Base-by-base conservation (phyloP, 768 basidiomycete species). In the Podaxis pistillaris region DNA sequence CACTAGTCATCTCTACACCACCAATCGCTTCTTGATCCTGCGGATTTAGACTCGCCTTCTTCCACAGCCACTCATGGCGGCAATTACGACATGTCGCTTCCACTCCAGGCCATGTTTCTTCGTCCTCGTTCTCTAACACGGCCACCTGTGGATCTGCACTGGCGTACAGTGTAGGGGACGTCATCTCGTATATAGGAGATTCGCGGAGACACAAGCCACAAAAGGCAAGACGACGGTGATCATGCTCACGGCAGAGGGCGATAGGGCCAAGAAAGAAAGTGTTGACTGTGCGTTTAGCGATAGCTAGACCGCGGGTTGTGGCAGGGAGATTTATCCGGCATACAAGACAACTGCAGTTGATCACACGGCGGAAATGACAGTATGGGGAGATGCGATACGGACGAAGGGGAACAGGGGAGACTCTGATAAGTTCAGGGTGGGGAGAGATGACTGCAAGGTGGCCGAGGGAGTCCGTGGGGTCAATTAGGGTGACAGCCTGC, bases 131-230 rank as follows among this genome's bases (percentile, higher is more conserved):
- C 68, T 89, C 89, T 3, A 82, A 74, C 63, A 85, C 83, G 33
- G 78, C 81, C 11, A 86, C 78, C 17, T 54, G 67, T 65, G 13
- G 5, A 33, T 64, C 66, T n/a, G 67, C 63, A 17, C 64, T 63
- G n/a, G 66, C 60, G 37, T 60, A 64, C 0, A 63, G 51, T 2
- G 66, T 60, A 9, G 65, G 59, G 12, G 64, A 60, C 37, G 63
- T 61, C 12, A 64, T 63, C 62, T 83, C 81, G 33, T 75, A 74
- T 0, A 76, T 69, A 4, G 86, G 83, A 0, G 82, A 78, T 63
- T 89, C 86, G n/a, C 85, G 81, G 12, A 91, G 79, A 70, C 90
- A 93, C 8, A 89, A 68, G 0, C 87, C 86, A 64, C 89, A 91
- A 66, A 85, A 90, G 1, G 81, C 75, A 9, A 70, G 68, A 0